Conservation (phyloP, 306 rosid species). For the peach (Prunus persica) region DNA sequence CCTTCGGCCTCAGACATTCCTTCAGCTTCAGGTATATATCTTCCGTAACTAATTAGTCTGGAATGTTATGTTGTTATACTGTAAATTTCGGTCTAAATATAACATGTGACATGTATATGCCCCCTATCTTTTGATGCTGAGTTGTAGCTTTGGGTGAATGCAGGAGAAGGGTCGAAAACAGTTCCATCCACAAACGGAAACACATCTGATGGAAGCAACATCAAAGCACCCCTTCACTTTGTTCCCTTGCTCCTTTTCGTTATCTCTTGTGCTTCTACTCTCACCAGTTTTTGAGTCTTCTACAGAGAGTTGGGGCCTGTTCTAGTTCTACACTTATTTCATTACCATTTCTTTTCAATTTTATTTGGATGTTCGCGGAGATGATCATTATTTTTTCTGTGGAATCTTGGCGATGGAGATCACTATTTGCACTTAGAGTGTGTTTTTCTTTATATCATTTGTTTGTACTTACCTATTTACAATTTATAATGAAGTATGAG, state of each 20-base stretch:
- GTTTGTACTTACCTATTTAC: neutral
- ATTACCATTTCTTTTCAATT: neutral
- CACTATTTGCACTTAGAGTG: neutral
- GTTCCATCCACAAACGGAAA: conserved; percentile 41
- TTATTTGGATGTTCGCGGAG: neutral
- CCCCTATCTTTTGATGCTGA: neutral
- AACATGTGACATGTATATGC: neutral
- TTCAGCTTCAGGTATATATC: conserved; percentile 29
- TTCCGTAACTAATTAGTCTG: neutral
- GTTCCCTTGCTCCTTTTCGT: conserved; percentile 36
- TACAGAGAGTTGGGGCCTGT: neutral
- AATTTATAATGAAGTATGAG: neutral
- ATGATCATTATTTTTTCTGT: neutral
- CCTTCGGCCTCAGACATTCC: conserved; percentile 53
- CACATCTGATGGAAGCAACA: conserved; percentile 41
- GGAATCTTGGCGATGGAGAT: neutral
- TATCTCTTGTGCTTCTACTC: conserved; percentile 28
- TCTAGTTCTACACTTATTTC: neutral
- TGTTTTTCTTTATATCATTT: neutral
- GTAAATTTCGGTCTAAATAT: neutral
- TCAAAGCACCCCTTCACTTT: conserved; percentile 30
- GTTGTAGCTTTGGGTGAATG: conserved; percentile 15
- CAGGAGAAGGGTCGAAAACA: conserved; percentile 50
- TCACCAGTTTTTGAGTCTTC: conserved; percentile 31
- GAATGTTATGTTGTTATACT: neutral